Base-by-base conservation (phyloP, 2,329 filamentous ascomycete species). In the Fusarium tjaetaba region DNA sequence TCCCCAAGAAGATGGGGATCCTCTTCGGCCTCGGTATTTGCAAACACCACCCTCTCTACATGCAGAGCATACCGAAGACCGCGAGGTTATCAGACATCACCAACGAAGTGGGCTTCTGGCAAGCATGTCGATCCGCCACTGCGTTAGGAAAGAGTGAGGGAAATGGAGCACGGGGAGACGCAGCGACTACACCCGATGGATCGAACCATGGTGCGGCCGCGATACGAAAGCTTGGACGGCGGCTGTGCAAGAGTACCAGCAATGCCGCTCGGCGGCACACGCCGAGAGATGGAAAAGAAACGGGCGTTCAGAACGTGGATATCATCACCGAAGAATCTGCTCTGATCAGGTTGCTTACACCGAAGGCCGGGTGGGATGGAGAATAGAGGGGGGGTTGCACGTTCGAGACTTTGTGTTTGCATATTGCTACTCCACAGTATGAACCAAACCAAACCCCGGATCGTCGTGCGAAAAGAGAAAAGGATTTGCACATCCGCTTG, bases 241-340 rank as follows among this genome's bases (percentile, higher is more conserved):
- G 49, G 49, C 49, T 32, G 49, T 52, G 49, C 49, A 48, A 55
- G 52, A 43, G 52, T 28, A 41, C 52, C 49, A 62, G 22, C 59
- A 38, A 62, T 63, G 68, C 58, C 36, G 65, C 64, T 75, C 72
- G 69, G 72, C 63, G 69, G 61, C 72, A 48, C 72, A 70, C 46
- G 70, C 72, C 72, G 72, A 74, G 61, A 39, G 36, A 15, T 34
- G 32, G 32, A 34, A 15, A 34, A 34, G 30, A 24, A 1, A 51
- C 30, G 30, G 48, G n/a, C 13, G 30, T 38, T 36, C 22, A 24
- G 45, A 22, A 22, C 18, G 18, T 53, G 42, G 66, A 65, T 55
- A 43, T 59, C 41, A 65, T 49, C 28, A 55, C 67, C 67, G 67
- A 70, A 28, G 46, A n/a, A n/a, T 60, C 55, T 65, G 52, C 51